Percentiles rank a stretch among this genome's conserved stretches.
These are phyloP conservation scores for Linnemannia exigua DNA, from an alignment of 192 early-diverging fungal genomes.

Conservation along the genomic window DNA sequence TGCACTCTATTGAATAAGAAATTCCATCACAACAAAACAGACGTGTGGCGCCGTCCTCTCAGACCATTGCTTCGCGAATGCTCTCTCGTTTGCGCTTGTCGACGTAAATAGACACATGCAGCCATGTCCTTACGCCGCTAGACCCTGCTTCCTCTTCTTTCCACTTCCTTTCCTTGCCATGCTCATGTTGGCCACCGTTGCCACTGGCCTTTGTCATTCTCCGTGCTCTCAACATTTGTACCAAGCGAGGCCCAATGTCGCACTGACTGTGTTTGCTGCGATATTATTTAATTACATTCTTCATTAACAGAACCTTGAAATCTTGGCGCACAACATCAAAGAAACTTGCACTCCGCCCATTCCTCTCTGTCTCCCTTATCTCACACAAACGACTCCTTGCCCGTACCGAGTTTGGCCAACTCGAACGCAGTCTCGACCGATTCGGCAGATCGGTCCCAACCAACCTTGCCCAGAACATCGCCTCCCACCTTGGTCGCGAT, in stretches of 20 bases:
- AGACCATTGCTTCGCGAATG: neutral
- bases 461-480: constrained; percentile 48
- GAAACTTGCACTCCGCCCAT: neutral
- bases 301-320: neutral
- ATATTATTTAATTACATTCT: neutral
- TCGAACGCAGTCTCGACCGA: constrained; percentile 45
- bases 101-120: neutral
- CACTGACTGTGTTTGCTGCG: neutral
- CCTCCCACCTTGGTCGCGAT: constrained; percentile 48
- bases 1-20: too few species aligned
- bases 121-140: neutral
- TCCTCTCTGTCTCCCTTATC: neutral
- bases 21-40: too few species aligned
- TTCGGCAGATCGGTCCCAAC: constrained; percentile 55
- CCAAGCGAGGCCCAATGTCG: neutral
- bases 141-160: neutral
- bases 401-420: constrained; percentile 50
- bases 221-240: neutral
- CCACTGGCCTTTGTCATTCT: neutral
- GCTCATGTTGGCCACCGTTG: neutral
- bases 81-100: neutral
- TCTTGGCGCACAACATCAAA: neutral
- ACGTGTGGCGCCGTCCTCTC: too few species aligned
- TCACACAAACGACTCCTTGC: constrained; percentile 43
- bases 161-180: neutral